Conservation (phyloP, 192 early-diverging fungal genomes). For the Chytriomyces hyalinus region DNA sequence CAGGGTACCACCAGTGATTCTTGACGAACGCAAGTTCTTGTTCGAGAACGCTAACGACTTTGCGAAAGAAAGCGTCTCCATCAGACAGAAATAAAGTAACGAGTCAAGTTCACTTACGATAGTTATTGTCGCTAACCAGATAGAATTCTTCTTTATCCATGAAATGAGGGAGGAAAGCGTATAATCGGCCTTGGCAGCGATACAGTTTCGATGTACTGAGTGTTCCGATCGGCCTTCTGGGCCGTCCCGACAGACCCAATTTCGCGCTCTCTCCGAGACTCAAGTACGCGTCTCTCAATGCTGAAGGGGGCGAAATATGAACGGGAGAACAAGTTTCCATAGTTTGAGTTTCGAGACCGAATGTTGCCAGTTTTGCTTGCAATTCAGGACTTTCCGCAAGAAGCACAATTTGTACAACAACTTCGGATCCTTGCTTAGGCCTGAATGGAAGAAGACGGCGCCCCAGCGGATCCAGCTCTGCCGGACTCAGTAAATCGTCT, state of each 20-base stretch:
- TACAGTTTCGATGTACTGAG: slow-evolving; percentile 81
- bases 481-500: slow-evolving; percentile 74
- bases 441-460: slow-evolving; percentile 66
- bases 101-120: slow-evolving; percentile 35
- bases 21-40: slow-evolving; percentile 76
- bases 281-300: slow-evolving; percentile 77
- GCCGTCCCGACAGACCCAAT: slow-evolving; percentile 76
- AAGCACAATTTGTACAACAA: slow-evolving; percentile 79
- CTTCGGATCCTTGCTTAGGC: slow-evolving; percentile 58
- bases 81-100: too few species aligned
- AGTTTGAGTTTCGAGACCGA: slow-evolving; percentile 82
- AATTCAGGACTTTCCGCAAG: slow-evolving; percentile 74
- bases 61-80: neutral
- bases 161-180: slow-evolving; percentile 84
- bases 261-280: slow-evolving; percentile 79
- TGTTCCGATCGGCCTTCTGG: slow-evolving; percentile 77
- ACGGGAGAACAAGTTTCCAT: slow-evolving; percentile 72
- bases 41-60: slow-evolving; percentile 74
- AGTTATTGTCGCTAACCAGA: slow-evolving; percentile 83
- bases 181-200: slow-evolving; percentile 80
- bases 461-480: slow-evolving; percentile 84
- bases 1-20: slow-evolving; percentile 72
- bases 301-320: slow-evolving; percentile 73
- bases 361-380: slow-evolving; percentile 71
- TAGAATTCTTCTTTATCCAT: slow-evolving; percentile 89